Base-by-base conservation (phyloP, 768 basidiomycete species). In the Pholiota molesta region DNA sequence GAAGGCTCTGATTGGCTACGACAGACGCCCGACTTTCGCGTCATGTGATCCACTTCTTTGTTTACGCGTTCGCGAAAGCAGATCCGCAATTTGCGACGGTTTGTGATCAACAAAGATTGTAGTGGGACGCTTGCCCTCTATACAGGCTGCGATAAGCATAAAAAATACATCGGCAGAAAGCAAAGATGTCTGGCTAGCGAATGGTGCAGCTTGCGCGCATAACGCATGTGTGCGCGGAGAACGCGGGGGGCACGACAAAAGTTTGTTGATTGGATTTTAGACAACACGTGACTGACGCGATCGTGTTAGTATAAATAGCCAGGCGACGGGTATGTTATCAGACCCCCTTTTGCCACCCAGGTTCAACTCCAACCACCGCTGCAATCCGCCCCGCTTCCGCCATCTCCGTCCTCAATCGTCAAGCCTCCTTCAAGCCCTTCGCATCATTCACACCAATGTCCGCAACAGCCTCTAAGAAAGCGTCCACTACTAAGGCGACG, bases 261-360 rank as follows among this genome's bases (percentile, higher is more conserved):
- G 63, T 77, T 79, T 78, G 78, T 80, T 81, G 76, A 81, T 79
- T 73, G 63, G 64, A 69, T 70, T 69, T 70, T 72, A 69, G 59
- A 47, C 5, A 31, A 69, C 79, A 81, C 77, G 78, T 81, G 79
- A 71, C 39, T 31, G 65, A 76, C 79, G 77, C 78, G 78, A 74
- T 72, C 77, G 78, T 77, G 77, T 77, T 72, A 62, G 74, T 80
- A 81, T 81, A 81, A 79, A 81, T 78, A 80, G 73, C 62, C 72
- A 64, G 66, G 69, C 59, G 68, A 64, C 57, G 57, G 29, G 62
- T 62, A 69, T 65, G 70, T 72, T 74, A 77, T 79, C 77, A 75
- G 68, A 72, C 69, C 72, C 76, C 70, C 71, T 73, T 78, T 75
- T 74, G 64, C 69, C 63, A 67, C 73, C 69, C 66, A 72, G 68